Base-by-base conservation (phyloP, 1,284 basidiomycete genomes). In the Calocybe gambosa region DNA sequence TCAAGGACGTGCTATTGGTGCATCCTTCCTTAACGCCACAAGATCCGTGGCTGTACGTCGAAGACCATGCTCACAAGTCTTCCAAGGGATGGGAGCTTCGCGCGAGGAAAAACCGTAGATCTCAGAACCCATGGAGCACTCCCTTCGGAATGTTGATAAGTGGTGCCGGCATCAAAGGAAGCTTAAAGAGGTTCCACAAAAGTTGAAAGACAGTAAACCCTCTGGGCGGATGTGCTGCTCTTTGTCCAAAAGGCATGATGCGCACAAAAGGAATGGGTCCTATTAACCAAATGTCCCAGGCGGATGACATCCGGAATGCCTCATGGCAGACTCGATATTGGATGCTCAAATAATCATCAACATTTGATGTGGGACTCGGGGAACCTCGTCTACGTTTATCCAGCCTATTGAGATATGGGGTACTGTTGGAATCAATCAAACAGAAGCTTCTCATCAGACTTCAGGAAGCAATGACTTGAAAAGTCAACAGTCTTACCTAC, bases 41-140 rank as follows among this genome's bases (percentile, higher is more conserved):
- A 48, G 29, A 40, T 28, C 36, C 23, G 53, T 54, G 53, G 53
- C 53, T 54, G 51, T 54, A 42, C 53, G 26, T 21, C 40, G 53
- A 54, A 52, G 46, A n/a, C 38, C 39, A 43, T 7, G 13, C 28
- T 35, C 23, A n/a, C 39, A 41, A 16, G 26, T 25, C 42, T 41
- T 13, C 16, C 34, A 36, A 33, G 29, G 39, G 33, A 29, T 29
- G 18, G 16, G 16, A 7, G 5, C 13, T 34, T 31, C 13, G 42
- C 43, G 41, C 38, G 36, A 34, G 42, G 15, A 28, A 9, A 29
- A 46, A 43, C 29, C 7, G 33, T 20, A 43, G 42, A 47, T 35
- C 19, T 42, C 39, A 45, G 38, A 46, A 36, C 38, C n/a, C 31
- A 31, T 35, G 31, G 8, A 13, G 31, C 31, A 15, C 15, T 16